Percentiles rank a stretch among this genome's conserved stretches.
phyloP scores from a whole-genome alignment of 2,329 filamentous ascomycete genomes.

The Alternaria metachromatica region DNA sequence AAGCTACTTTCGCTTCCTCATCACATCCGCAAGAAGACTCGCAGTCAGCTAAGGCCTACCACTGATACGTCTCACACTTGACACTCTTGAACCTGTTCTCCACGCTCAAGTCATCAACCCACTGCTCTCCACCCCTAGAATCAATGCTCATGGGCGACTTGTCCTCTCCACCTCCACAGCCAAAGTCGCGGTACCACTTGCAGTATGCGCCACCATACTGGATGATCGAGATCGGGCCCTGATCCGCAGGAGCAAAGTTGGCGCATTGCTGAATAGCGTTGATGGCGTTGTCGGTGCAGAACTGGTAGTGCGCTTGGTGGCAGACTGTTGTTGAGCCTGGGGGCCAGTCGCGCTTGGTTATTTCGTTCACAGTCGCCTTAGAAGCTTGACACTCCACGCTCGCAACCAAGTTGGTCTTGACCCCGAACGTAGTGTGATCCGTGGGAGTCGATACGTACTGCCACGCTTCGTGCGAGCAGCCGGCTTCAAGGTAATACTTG shows the following conservation, averaged over 20 bases:
- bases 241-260: background rate
- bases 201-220: background rate
- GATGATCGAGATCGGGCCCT: background rate
- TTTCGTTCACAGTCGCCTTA: background rate
- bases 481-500: background rate
- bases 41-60: background rate
- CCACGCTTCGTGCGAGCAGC: background rate
- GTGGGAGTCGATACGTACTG: background rate
- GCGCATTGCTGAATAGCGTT: background rate
- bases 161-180: background rate
- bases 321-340: background rate
- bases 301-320: background rate
- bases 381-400: background rate
- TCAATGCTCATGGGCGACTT: background rate
- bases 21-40: background rate
- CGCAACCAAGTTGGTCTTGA: background rate
- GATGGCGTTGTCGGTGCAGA: background rate
- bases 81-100: background rate
- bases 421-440: background rate
- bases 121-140: background rate
- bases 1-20: background rate
- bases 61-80: background rate
- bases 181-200: constrained; percentile 1
- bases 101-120: background rate
- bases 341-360: background rate